Percentiles rank a stretch among this genome's conserved stretches.
These are phyloP conservation scores for Aspergillus sp. DNA, from an alignment of 2,329 filamentous ascomycete genomes.

Conservation along the genomic window DNA sequence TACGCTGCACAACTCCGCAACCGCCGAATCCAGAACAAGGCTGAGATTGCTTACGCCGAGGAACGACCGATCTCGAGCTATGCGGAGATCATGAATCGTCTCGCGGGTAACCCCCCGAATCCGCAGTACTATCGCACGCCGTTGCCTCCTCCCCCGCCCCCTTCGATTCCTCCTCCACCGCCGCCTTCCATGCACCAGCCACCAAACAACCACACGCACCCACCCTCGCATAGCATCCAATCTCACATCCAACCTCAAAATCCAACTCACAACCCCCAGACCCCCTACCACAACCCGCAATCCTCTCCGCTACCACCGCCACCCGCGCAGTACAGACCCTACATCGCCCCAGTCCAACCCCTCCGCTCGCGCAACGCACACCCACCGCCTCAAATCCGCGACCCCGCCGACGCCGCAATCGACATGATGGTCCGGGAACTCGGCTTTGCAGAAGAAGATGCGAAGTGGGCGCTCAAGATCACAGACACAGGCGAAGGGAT, in stretches of 20 bases:
- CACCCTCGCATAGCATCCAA: neutral
- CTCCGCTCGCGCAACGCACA: neutral
- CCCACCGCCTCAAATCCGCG: constrained; percentile 42
- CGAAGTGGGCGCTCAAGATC: constrained; percentile 60
- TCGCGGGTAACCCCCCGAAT: constrained; percentile 33
- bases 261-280: neutral
- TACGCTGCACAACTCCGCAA: constrained; percentile 40
- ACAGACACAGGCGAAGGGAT: constrained; percentile 65
- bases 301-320: neutral
- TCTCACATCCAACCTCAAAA: neutral
- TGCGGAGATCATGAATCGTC: constrained; percentile 40
- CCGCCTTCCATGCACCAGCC: constrained; percentile 1
- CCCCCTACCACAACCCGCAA: neutral
- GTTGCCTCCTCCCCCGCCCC: constrained; percentile 17
- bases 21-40: constrained; percentile 26
- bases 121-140: constrained; percentile 16
- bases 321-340: constrained; percentile 13
- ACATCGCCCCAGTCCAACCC: neutral
- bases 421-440: constrained; percentile 60
- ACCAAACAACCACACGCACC: neutral
- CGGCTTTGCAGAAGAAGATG: constrained; percentile 61
- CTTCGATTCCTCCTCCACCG: constrained; percentile 13
- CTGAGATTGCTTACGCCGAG: constrained; percentile 30
- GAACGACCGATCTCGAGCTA: constrained; percentile 48
- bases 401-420: constrained; percentile 62